Conservation (phyloP, 495 filamentous ascomycete species). For the Xylaria scruposa region DNA sequence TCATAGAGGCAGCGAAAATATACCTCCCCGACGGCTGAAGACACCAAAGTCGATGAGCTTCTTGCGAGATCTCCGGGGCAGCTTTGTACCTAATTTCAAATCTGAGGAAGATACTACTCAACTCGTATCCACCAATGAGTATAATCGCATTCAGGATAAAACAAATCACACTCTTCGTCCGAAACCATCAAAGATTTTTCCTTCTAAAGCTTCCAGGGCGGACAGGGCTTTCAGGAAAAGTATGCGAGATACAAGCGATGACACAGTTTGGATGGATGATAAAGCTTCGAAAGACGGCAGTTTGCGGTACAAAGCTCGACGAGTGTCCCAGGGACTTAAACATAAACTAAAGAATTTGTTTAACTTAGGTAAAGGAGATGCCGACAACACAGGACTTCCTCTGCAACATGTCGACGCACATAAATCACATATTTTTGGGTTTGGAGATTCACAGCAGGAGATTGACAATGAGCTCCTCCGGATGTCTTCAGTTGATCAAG, state of each 20-base stretch:
- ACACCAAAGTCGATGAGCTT: conserved; percentile 70
- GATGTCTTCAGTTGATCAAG: conserved; percentile 40
- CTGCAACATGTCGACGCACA: conserved; percentile 59
- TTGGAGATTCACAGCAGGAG: conserved; percentile 32
- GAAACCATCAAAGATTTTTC: conserved; percentile 58
- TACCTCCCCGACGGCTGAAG: conserved; percentile 34
- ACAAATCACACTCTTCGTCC: conserved; percentile 34
- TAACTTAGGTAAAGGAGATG: conserved; percentile 50
- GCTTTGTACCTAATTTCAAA: conserved; percentile 29
- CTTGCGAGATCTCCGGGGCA: conserved; percentile 49
- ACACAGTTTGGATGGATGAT: conserved; percentile 33
- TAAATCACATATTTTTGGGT: conserved; percentile 51
- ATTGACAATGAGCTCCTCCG: conserved; percentile 33
- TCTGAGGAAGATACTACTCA: conserved; percentile 30
- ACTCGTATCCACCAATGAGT: conserved; percentile 1
- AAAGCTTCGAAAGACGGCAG: conserved; percentile 40
- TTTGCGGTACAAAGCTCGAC: conserved; percentile 61
- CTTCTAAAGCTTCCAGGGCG: conserved; percentile 49
- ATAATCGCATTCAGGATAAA: conserved; percentile 7
- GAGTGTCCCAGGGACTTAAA: conserved; percentile 66
- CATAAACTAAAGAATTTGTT: conserved; percentile 67
- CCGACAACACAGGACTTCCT: conserved; percentile 48
- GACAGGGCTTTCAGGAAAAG: conserved; percentile 53
- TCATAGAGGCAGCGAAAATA: neutral
- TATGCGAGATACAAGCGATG: conserved; percentile 37